Conservation (phyloP, 306 rosid species). For the Trifolium fragiferum region DNA sequence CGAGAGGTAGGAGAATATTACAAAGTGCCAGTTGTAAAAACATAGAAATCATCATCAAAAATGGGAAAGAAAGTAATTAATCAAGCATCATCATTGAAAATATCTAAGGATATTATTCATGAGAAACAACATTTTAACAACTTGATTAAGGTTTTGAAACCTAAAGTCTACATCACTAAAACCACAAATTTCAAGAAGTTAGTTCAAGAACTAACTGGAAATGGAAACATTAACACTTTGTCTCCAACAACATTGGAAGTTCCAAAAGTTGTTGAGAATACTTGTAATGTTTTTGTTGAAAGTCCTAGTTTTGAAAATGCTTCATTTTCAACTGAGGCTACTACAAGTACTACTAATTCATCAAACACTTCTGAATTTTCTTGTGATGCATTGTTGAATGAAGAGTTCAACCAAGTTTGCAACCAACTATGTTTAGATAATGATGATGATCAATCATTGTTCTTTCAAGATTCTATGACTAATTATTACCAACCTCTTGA, state of each 20-base stretch:
- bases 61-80: slow-evolving; percentile 52
- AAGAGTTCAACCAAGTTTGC: slow-evolving; percentile 46
- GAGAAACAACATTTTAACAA: slow-evolving; percentile 46
- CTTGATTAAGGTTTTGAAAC: slow-evolving; percentile 53
- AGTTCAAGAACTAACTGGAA: slow-evolving; percentile 63
- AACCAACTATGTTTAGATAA: slow-evolving; percentile 41
- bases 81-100: slow-evolving; percentile 45
- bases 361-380: slow-evolving; percentile 36
- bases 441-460: slow-evolving; percentile 14
- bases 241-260: slow-evolving; percentile 37
- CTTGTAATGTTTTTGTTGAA: slow-evolving; percentile 3
- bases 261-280: slow-evolving; percentile 15
- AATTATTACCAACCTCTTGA: slow-evolving; percentile 7
- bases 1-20: slow-evolving; percentile 54
- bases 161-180: slow-evolving; percentile 57
- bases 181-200: slow-evolving; percentile 55
- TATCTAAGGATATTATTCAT: slow-evolving; percentile 38
- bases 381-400: slow-evolving; percentile 37
- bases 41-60: slow-evolving; percentile 46
- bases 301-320: slow-evolving; percentile 22
- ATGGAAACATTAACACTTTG: slow-evolving; percentile 31
- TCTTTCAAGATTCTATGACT: slow-evolving; percentile 33
- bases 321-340: slow-evolving; percentile 37
- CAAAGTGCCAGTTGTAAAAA: slow-evolving; percentile 55
- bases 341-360: slow-evolving; percentile 27